phyloP scores from a whole-genome alignment of 1,284 basidiomycete species.

The Puccinia coronata region DNA sequence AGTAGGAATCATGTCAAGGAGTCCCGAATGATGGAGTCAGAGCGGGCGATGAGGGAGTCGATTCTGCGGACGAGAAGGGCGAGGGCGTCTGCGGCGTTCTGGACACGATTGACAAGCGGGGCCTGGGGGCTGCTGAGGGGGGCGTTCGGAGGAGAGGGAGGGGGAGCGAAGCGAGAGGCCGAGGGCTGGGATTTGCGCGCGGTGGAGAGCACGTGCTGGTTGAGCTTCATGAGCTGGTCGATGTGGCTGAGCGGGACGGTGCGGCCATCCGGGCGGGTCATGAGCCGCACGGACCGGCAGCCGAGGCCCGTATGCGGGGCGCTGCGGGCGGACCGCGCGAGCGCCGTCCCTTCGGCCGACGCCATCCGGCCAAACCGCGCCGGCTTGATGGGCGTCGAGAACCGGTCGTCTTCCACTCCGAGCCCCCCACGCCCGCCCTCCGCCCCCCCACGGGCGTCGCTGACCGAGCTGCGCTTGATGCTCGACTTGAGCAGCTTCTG shows the following conservation, averaged over 20 bases:
- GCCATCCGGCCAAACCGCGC: neutral
- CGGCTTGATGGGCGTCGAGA: slow-evolving; percentile 15
- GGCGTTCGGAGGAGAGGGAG: neutral
- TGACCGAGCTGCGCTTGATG: neutral
- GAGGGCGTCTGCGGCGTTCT: neutral
- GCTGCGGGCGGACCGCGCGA: neutral
- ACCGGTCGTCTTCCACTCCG: slow-evolving; percentile 16
- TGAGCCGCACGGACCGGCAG: neutral
- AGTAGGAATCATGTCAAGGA: too few relatives aligned
- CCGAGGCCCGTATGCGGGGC: neutral
- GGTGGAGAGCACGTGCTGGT: neutral
- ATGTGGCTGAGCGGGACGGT: neutral
- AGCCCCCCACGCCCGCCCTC: neutral
- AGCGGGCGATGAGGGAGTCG: neutral
- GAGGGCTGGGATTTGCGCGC: neutral
- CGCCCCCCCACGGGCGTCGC: neutral
- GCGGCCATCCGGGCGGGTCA: neutral
- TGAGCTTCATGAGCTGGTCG: neutral
- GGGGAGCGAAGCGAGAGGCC: neutral
- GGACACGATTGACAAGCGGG: neutral
- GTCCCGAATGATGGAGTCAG: neutral
- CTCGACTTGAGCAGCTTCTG: slow-evolving; percentile 21
- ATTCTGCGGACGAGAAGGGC: neutral
- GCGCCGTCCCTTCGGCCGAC: neutral
- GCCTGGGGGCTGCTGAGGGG: neutral